phyloP scores from a whole-genome alignment of 179 eudicot genomes.

The Monotropa hypopitys region DNA sequence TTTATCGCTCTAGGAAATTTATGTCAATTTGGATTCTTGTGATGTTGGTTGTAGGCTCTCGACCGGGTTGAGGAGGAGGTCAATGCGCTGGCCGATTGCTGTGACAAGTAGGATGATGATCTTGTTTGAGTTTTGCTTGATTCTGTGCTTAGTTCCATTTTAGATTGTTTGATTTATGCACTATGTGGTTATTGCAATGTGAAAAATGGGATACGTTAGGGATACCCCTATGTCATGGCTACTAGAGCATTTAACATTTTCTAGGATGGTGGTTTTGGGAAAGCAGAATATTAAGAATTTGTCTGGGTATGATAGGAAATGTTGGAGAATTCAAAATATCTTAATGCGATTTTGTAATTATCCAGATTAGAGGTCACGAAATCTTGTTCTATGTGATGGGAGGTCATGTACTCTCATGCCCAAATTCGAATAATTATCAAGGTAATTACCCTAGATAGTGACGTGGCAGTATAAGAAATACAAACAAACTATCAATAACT shows the following conservation, averaged over 20 bases:
- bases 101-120: constrained; percentile 51
- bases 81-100: constrained; percentile 74
- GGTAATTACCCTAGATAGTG: no score
- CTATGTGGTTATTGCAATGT: not conserved
- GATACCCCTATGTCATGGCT: not conserved
- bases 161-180: not conserved
- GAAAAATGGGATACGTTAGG: not conserved
- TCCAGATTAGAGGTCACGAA: not conserved
- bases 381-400: not conserved
- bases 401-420: not conserved
- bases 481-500: no score
- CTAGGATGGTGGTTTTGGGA: not conserved
- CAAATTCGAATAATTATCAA: no score
- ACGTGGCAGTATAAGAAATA: no score
- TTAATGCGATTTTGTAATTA: not conserved
- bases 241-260: not conserved
- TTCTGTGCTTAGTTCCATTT: not conserved
- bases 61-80: constrained; percentile 97
- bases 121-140: not conserved
- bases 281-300: not conserved
- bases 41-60: constrained; percentile 46
- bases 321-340: not conserved
- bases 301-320: not conserved
- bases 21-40: not conserved
- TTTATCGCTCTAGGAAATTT: not conserved